These are phyloP conservation scores for Cerioporus squamosus DNA, from an alignment of 1,284 basidiomycete species.

Conservation along the genomic window DNA sequence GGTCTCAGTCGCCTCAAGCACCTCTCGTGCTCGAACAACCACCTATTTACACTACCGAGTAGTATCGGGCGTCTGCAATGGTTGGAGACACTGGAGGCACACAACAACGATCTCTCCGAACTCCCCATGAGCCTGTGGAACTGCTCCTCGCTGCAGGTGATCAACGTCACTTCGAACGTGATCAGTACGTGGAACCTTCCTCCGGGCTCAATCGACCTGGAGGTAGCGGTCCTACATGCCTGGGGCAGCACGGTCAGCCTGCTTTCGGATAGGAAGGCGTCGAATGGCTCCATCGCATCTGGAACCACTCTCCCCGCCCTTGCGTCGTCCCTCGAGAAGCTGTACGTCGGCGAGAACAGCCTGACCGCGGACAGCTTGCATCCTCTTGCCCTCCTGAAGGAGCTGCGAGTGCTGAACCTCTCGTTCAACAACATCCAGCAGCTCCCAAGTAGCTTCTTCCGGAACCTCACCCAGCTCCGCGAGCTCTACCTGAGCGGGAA, in stretches of 20 bases:
- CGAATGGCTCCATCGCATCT: conserved; percentile 37
- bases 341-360: conserved; percentile 91
- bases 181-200: conserved; percentile 78
- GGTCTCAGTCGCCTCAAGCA: conserved; percentile 72
- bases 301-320: conserved; percentile 62
- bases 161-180: conserved; percentile 93
- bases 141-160: conserved; percentile 72
- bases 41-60: conserved; percentile 78
- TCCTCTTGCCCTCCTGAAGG: conserved; percentile 74
- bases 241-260: conserved; percentile 17
- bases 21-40: conserved; percentile 91
- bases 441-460: conserved; percentile 80
- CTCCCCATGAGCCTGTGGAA: conserved; percentile 86
- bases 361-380: conserved; percentile 85
- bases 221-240: conserved; percentile 6
- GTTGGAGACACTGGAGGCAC: conserved; percentile 83
- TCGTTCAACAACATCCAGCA: conserved; percentile 97
- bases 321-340: conserved; percentile 71
- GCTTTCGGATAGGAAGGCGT: conserved; percentile 47
- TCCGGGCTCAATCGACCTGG: conserved; percentile 20
- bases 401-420: conserved; percentile 86
- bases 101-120: conserved; percentile 89
- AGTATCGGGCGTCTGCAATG: conserved; percentile 81
- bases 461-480: conserved; percentile 71
- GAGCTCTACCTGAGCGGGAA: conserved; percentile 96